Evolutionary conservation across 73 alveolate genomes (phyloP).

Genomic region (Paramecium sexaurelia): DNA sequence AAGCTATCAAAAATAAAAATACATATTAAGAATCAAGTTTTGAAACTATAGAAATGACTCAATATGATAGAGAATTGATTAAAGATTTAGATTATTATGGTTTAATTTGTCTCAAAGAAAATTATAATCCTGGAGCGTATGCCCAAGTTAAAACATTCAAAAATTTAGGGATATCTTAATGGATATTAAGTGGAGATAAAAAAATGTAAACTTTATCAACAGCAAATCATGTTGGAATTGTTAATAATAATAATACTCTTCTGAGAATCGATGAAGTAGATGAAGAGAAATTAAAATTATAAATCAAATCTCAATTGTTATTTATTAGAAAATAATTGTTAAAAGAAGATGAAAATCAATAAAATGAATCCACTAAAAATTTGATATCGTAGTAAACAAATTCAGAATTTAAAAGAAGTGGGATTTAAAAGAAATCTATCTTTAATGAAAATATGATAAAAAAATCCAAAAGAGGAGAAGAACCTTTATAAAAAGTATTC

Average conservation of each 20-base stretch:
- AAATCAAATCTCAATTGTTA: conserved; percentile 8
- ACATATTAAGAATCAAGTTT: neutral
- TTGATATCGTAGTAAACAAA: neutral
- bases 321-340: conserved; percentile 43
- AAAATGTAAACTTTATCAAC: conserved; percentile 33
- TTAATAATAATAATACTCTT: neutral
- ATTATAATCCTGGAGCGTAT: neutral
- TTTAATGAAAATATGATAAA: conserved; percentile 38
- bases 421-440: neutral
- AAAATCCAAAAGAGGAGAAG: conserved; percentile 27
- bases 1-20: neutral
- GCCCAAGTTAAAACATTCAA: neutral
- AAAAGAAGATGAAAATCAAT: conserved; percentile 8
- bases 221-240: conserved; percentile 34
- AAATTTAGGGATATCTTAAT: neutral
- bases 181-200: conserved; percentile 31
- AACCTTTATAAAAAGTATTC: conserved; percentile 29
- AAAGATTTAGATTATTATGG: conserved; percentile 48
- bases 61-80: neutral
- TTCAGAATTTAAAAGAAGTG: neutral
- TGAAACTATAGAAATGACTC: conserved; percentile 24
- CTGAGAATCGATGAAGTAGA: conserved; percentile 37
- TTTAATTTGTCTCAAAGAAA: conserved; percentile 24
- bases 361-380: neutral
- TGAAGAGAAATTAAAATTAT: conserved; percentile 38